Evolutionary conservation across 1,284 basidiomycete species (phyloP).

Genomic region (Schizophyllum commune): DNA sequence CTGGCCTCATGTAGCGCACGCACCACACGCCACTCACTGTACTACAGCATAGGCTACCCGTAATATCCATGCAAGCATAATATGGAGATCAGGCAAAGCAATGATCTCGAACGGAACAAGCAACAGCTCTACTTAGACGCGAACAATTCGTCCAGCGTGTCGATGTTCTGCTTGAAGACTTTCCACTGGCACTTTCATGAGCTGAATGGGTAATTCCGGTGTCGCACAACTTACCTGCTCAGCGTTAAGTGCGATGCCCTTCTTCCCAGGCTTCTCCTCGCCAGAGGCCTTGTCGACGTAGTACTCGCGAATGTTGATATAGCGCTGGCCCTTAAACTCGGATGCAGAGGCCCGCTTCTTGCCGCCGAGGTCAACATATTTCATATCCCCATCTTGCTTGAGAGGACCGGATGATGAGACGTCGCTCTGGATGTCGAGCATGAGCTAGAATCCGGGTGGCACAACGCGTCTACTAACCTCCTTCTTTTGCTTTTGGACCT

Average conservation of each 20-base stretch:
- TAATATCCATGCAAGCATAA: not conserved
- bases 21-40: slow-evolving; percentile 1
- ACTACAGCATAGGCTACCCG: not conserved
- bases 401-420: slow-evolving; percentile 16
- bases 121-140: not conserved
- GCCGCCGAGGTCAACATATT: slow-evolving; percentile 61
- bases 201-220: slow-evolving; percentile 7
- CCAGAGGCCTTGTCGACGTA: slow-evolving; percentile 47
- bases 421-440: not conserved
- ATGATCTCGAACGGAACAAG: not conserved
- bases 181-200: slow-evolving; percentile 52
- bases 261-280: slow-evolving; percentile 74
- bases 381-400: slow-evolving; percentile 39
- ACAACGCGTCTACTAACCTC: not conserved
- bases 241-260: slow-evolving; percentile 64
- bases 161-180: slow-evolving; percentile 35
- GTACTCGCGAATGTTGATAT: slow-evolving; percentile 77
- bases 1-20: slow-evolving; percentile 41
- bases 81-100: not conserved
- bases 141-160: slow-evolving; percentile 33
- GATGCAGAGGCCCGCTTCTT: slow-evolving; percentile 65
- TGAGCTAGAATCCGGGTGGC: not conserved
- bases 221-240: slow-evolving; percentile 73
- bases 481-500: slow-evolving; percentile 11
- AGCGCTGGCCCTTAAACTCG: slow-evolving; percentile 56